Percentiles rank a stretch among this genome's conserved stretches.
These are phyloP conservation scores for Tetrapisispora taiwanensis DNA, from an alignment of 805 yeast genomes.

Conservation along the genomic window DNA sequence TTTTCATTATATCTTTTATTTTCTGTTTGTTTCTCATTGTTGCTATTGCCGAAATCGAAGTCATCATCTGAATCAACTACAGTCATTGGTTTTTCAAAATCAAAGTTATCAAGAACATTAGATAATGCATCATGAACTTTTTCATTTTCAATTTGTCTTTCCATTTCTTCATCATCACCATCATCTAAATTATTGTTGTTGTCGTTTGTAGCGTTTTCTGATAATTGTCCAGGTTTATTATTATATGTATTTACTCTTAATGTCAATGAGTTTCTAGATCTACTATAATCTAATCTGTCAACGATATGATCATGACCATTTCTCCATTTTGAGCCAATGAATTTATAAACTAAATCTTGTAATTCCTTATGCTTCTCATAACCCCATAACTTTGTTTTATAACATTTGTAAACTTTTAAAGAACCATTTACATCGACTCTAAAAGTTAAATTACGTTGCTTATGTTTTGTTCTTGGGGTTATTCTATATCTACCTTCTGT, in stretches of 20 bases:
- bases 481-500: slow-evolving; percentile 55
- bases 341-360: slow-evolving; percentile 55
- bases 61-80: slow-evolving; percentile 39
- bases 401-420: slow-evolving; percentile 45
- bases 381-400: slow-evolving; percentile 87
- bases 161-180: slow-evolving; percentile 30
- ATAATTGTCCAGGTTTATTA: not conserved
- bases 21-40: not conserved
- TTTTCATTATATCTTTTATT: not conserved
- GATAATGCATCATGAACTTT: slow-evolving; percentile 40
- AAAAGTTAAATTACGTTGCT: slow-evolving; percentile 42
- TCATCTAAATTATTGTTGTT: not conserved
- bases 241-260: not conserved
- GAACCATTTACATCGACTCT: slow-evolving; percentile 53
- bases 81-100: slow-evolving; percentile 44
- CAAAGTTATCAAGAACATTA: slow-evolving; percentile 36
- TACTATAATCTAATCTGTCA: slow-evolving; percentile 40
- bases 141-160: slow-evolving; percentile 34
- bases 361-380: slow-evolving; percentile 54
- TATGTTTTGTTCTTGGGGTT: slow-evolving; percentile 37
- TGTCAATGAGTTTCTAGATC: slow-evolving; percentile 12
- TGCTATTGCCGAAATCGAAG: slow-evolving; percentile 6
- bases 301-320: slow-evolving; percentile 72
- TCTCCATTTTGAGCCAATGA: slow-evolving; percentile 60
- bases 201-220: not conserved